phyloP scores from a whole-genome alignment of 2,329 filamentous ascomycete genomes.

The Aspergillus nomiae region DNA sequence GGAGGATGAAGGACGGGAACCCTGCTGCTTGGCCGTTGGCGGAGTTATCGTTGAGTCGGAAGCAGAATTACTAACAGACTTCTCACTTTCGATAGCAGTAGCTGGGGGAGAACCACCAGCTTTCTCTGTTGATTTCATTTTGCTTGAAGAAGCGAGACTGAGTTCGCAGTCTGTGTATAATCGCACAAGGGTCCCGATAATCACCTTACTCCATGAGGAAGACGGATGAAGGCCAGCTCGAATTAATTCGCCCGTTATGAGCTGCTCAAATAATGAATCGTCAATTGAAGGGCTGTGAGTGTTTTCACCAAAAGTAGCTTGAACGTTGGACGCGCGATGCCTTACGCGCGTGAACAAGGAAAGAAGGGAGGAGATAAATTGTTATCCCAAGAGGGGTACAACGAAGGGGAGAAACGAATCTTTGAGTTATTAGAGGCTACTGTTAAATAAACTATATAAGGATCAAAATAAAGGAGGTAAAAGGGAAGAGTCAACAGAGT shows the following conservation, averaged over 20 bases:
- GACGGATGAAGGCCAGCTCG: background rate
- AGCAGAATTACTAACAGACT: conserved; percentile 19
- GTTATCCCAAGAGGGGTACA: background rate
- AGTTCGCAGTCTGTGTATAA: background rate
- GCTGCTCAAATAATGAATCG: too few relatives aligned
- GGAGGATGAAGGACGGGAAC: conserved; percentile 13
- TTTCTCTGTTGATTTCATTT: conserved; percentile 7
- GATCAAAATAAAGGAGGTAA: background rate
- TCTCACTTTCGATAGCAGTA: conserved; percentile 15
- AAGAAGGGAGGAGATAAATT: background rate
- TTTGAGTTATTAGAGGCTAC: background rate
- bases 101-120: conserved; percentile 2
- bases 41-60: conserved; percentile 27
- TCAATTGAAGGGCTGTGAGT: background rate
- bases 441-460: background rate
- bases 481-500: background rate
- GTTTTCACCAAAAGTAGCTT: background rate
- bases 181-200: background rate
- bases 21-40: conserved; percentile 19
- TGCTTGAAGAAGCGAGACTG: background rate
- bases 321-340: background rate
- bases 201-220: conserved; percentile 18
- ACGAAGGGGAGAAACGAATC: background rate
- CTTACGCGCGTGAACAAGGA: background rate
- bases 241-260: background rate